Evolutionary conservation across 192 early-diverging fungal genomes (phyloP).

Genomic region (Phlyctochytrium arcticum): DNA sequence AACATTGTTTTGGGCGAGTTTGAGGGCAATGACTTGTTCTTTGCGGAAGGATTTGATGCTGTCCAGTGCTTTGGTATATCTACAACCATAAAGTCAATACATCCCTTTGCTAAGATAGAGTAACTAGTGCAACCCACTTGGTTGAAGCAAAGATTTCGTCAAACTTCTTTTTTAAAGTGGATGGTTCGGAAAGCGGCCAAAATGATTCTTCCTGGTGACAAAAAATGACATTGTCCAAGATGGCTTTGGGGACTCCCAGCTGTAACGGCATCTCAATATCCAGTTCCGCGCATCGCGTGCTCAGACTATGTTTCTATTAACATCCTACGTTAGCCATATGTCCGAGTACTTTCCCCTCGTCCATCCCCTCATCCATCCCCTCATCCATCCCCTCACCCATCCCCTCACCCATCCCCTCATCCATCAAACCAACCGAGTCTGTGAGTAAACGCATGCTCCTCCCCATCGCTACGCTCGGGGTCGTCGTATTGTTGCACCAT

Average conservation of each 20-base stretch:
- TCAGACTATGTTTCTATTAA: conserved; percentile 69
- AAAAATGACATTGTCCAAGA: conserved; percentile 97
- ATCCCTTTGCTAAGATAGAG: neutral
- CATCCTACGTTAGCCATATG: too few relatives aligned
- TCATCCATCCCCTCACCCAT: too few relatives aligned
- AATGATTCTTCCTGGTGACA: conserved; percentile 98
- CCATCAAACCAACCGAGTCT: too few relatives aligned
- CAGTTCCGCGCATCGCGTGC: conserved; percentile 76
- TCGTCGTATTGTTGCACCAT: too few relatives aligned
- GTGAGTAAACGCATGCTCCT: too few relatives aligned
- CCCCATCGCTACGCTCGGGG: too few relatives aligned
- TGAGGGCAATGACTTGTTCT: conserved; percentile 59
- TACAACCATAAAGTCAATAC: conserved; percentile 2
- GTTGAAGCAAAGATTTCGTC: conserved; percentile 97
- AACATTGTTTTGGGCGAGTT: conserved; percentile 59
- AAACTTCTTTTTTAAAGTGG: conserved; percentile 89
- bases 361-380: too few relatives aligned
- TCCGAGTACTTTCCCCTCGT: too few relatives aligned
- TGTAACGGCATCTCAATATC: conserved; percentile 79
- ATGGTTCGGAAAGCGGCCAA: conserved; percentile 91
- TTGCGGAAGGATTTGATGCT: conserved; percentile 76
- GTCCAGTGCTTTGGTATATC: conserved; percentile 88
- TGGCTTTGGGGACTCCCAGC: conserved; percentile 85
- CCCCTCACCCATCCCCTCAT: too few relatives aligned
- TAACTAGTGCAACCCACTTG: conserved; percentile 39